Conservation (phyloP, 495 filamentous ascomycete genomes). For the Pseudoneurospora amorphoporcata region DNA sequence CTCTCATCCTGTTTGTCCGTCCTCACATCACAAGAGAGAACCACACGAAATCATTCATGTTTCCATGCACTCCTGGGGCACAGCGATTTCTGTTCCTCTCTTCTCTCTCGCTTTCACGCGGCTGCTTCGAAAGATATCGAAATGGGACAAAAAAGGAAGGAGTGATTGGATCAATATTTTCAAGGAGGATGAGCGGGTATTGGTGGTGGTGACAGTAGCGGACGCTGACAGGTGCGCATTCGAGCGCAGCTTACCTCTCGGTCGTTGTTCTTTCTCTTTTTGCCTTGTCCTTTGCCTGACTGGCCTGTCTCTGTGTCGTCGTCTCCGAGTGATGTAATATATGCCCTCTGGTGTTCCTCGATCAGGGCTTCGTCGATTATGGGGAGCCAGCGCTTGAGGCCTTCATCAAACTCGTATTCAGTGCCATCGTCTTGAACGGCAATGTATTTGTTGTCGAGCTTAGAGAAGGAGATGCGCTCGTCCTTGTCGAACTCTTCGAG, state of each 20-base stretch:
- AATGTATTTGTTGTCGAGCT: constrained; percentile 66
- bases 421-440: constrained; percentile 76
- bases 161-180: background rate
- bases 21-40: background rate
- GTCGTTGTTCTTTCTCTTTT: constrained; percentile 64
- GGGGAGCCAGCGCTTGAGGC: constrained; percentile 68
- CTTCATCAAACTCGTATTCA: constrained; percentile 73
- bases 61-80: background rate
- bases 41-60: background rate
- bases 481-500: constrained; percentile 70
- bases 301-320: constrained; percentile 45
- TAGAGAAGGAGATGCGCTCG: constrained; percentile 76
- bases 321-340: constrained; percentile 42
- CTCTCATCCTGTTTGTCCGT: background rate
- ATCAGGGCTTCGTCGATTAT: constrained; percentile 73
- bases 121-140: background rate
- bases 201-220: constrained; percentile 4
- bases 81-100: background rate
- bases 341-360: constrained; percentile 66
- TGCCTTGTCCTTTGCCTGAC: constrained; percentile 27
- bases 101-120: background rate
- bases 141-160: background rate
- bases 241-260: constrained; percentile 45
- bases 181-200: background rate
- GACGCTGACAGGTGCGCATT: constrained; percentile 12